Percentiles rank a stretch among this genome's conserved stretches.
phyloP scores from a whole-genome alignment of 1,284 basidiomycete genomes.

The Pyrrhoderma lamaoense region DNA sequence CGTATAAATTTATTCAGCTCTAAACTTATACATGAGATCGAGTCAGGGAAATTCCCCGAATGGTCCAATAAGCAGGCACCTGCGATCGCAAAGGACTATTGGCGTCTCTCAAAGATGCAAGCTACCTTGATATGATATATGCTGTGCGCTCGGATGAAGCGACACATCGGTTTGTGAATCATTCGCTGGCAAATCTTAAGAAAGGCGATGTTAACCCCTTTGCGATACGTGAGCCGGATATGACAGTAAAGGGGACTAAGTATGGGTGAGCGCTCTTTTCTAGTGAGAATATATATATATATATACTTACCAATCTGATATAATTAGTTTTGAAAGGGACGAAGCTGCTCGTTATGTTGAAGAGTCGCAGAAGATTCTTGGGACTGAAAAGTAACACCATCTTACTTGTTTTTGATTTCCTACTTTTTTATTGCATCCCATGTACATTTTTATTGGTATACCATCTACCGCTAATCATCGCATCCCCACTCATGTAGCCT shows the following conservation, averaged over 20 bases:
- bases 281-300: too few species aligned
- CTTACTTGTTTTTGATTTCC: too few species aligned
- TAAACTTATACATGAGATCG: conserved; percentile 75
- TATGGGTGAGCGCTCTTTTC: conserved; percentile 56
- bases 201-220: conserved; percentile 85
- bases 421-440: too few species aligned
- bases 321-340: conserved; percentile 62
- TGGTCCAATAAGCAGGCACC: conserved; percentile 80
- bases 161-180: conserved; percentile 90
- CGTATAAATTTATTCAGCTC: conserved; percentile 40
- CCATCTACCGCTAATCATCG: too few species aligned
- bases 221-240: conserved; percentile 82
- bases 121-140: conserved; percentile 80
- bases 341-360: conserved; percentile 64
- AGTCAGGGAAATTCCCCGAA: conserved; percentile 80
- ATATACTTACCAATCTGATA: too few species aligned
- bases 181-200: conserved; percentile 83
- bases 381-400: conserved; percentile 2
- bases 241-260: conserved; percentile 70
- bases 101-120: conserved; percentile 75
- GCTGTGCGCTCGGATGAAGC: conserved; percentile 91
- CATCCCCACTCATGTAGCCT: background rate
- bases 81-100: conserved; percentile 89
- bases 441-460: too few species aligned
- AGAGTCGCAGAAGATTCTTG: conserved; percentile 34